phyloP scores from a whole-genome alignment of 1,139 yeast species.

The Blastobotrys persicus region DNA sequence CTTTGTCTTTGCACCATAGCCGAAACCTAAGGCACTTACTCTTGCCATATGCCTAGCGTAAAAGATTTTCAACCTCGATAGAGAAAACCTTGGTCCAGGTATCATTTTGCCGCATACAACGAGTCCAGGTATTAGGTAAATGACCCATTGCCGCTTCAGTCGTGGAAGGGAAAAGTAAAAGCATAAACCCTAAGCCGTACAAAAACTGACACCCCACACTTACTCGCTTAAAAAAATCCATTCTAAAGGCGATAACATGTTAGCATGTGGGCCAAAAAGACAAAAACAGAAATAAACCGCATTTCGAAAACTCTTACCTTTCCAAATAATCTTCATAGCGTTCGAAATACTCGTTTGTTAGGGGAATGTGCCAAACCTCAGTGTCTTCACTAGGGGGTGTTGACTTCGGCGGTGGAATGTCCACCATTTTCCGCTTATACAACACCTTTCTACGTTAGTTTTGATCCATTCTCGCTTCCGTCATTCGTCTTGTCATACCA shows the following conservation, averaged over 20 bases:
- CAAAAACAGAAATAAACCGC: no score
- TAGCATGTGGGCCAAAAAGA: not conserved
- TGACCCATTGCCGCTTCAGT: no score
- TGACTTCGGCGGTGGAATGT: constrained; percentile 28
- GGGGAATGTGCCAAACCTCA: constrained; percentile 67
- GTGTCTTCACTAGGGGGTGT: constrained; percentile 30
- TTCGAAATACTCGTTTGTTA: constrained; percentile 84
- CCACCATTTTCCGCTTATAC: constrained; percentile 39
- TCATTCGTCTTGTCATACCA: not conserved
- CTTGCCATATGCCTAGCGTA: no score
- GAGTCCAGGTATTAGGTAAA: no score
- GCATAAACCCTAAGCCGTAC: not conserved
- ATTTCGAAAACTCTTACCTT: constrained; percentile 27
- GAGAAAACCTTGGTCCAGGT: no score
- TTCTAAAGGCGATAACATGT: constrained; percentile 20
- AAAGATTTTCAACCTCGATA: no score
- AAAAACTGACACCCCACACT: constrained; percentile 4
- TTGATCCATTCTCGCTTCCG: not conserved
- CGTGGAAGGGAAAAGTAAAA: not conserved
- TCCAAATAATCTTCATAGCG: constrained; percentile 71
- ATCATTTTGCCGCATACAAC: no score
- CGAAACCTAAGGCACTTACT: no score
- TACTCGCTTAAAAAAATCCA: constrained; percentile 40
- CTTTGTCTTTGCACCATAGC: no score
- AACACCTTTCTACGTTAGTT: constrained; percentile 25